Evolutionary conservation across 495 filamentous ascomycete genomes (phyloP).

Genomic region (Immersiella caudata): DNA sequence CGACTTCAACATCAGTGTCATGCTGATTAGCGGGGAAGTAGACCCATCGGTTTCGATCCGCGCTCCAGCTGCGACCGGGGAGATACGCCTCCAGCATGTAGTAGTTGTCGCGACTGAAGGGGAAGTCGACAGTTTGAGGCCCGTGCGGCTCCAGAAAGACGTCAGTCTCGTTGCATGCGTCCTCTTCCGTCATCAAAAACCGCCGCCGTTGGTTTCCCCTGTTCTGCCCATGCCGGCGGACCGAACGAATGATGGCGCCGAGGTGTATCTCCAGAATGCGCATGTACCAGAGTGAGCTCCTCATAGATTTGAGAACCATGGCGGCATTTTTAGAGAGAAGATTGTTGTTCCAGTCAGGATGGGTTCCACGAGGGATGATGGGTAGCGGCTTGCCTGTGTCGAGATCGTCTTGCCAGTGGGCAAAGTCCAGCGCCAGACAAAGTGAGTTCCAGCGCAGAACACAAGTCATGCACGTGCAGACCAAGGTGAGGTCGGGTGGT

Average conservation of each 20-base stretch:
- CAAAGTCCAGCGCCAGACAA: constrained; percentile 55
- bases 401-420: constrained; percentile 55
- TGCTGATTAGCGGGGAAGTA: constrained; percentile 50
- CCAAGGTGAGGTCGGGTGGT: constrained; percentile 37
- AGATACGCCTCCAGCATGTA: constrained; percentile 57
- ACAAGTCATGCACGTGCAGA: constrained; percentile 59
- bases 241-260: constrained; percentile 50
- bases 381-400: constrained; percentile 55
- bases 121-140: constrained; percentile 52
- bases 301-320: constrained; percentile 47
- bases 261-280: constrained; percentile 56
- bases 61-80: constrained; percentile 51
- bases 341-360: constrained; percentile 49
- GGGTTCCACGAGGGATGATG: constrained; percentile 47
- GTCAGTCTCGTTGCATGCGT: constrained; percentile 46
- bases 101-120: constrained; percentile 56
- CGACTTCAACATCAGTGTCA: constrained; percentile 37
- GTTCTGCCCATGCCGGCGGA: constrained; percentile 51
- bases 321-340: constrained; percentile 43
- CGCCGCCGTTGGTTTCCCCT: constrained; percentile 49
- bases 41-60: constrained; percentile 41
- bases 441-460: constrained; percentile 56
- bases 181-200: constrained; percentile 53
- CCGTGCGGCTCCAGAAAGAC: constrained; percentile 51
- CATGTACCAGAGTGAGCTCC: constrained; percentile 51